Evolutionary conservation across 768 basidiomycete genomes (phyloP).

Genomic region (Phylloporus rhodoxanthus): DNA sequence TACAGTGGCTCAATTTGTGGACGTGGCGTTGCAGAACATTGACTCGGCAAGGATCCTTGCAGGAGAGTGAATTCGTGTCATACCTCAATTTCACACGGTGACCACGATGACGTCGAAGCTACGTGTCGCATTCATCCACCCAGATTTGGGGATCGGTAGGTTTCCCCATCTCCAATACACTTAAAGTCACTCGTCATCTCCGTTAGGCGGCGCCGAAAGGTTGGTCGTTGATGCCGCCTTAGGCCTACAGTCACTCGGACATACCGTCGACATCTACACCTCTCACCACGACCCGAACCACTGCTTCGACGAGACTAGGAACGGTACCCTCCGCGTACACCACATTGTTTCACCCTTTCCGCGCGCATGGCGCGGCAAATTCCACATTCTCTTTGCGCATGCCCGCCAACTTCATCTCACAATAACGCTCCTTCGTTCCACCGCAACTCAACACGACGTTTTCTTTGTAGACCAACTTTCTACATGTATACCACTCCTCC

Average conservation of each 20-base stretch:
- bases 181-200: background rate
- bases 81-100: background rate
- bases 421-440: conserved; percentile 40
- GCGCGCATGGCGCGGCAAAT: conserved; percentile 67
- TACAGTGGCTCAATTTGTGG: no score
- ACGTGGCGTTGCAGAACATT: no score
- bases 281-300: conserved; percentile 83
- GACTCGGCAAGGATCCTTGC: no score
- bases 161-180: background rate
- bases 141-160: conserved; percentile 89
- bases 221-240: conserved; percentile 93
- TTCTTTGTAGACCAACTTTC: conserved; percentile 95
- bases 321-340: conserved; percentile 79
- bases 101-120: conserved; percentile 21
- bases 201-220: conserved; percentile 86
- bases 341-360: conserved; percentile 73
- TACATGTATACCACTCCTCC: conserved; percentile 81
- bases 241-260: conserved; percentile 78
- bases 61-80: no score
- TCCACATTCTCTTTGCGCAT: conserved; percentile 88
- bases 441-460: conserved; percentile 58
- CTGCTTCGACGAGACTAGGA: conserved; percentile 90
- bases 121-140: conserved; percentile 82
- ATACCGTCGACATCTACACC: conserved; percentile 85
- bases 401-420: conserved; percentile 82